Evolutionary conservation across 2,329 filamentous ascomycete genomes (phyloP), one percentile per base, ranked within the genome.

Genomic region (Aulographum hederae): DNA sequence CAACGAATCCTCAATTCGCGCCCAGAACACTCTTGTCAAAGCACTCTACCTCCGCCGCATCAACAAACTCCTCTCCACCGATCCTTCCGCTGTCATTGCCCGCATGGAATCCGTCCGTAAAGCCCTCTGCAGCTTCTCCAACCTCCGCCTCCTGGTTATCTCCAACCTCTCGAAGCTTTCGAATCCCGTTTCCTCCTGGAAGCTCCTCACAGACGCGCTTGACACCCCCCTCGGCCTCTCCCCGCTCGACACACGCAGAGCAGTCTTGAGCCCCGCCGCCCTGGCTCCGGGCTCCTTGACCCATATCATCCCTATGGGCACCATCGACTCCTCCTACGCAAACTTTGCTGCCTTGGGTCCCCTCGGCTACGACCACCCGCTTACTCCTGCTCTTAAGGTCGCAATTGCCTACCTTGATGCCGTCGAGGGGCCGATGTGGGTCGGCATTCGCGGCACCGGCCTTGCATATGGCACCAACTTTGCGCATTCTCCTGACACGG

Each of bases 341-440:
- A 69, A 85, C 37, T 73, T 80, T 43, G 78, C 78, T 8, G 65
- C 76, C 2, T 67, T 68, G 26, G 86, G 86, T 4, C 69, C 86
- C 12, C 66, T 69, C 16, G 80, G 76, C 0, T 85, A 78, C 46
- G 63, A 67, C 3, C 77, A 94, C 45, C 75, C 84, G 0, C 67
- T 71, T 12, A 63, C 95, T 1, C 84, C 89, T 0, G 75, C 85
- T 2, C 65, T 93, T 32, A 70, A 92, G 51, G 85, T 98, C 5
- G 84, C 86, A 1, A 71, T 84, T 31, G 74, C 84, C 14, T 95
- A 94, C 48, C 75, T 98, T 37, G 85, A 94, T 47, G 75, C 84
- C 1, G 78, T 91, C 13, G 89, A 98, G 53, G 89, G 89, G 0
- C 89, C 89, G 1, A 69, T 98, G 19, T 95, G 89, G 86, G 78